A percentile compares a stretch with the other conserved stretches of the same genome.
phyloP scores from a whole-genome alignment of 176 grass and related monocot species.

The Raddia guianensis region DNA sequence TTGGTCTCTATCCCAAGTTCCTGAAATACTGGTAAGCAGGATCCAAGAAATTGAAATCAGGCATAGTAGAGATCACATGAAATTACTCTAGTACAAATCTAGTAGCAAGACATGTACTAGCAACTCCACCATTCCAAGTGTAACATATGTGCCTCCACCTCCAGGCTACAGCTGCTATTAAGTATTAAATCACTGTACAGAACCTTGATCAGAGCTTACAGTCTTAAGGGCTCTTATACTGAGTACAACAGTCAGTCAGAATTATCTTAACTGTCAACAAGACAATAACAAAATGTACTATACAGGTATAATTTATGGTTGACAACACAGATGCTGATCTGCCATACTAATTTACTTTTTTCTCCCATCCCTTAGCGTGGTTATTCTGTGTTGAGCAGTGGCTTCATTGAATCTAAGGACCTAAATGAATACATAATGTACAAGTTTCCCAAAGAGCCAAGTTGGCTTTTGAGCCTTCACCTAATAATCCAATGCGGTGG shows the following conservation, averaged over 20 bases:
- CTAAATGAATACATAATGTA: constrained; percentile 39
- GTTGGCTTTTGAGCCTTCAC: constrained; percentile 13
- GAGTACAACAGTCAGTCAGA: constrained; percentile 9
- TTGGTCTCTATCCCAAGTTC: not conserved
- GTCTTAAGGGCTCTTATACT: not conserved
- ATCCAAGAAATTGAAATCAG: not conserved
- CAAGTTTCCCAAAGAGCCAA: not conserved
- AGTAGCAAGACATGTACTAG: not conserved
- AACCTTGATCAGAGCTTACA: constrained; percentile 7
- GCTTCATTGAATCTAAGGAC: not conserved
- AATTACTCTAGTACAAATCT: not conserved
- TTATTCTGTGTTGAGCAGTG: constrained; percentile 4
- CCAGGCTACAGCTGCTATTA: not conserved
- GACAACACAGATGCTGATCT: constrained; percentile 16
- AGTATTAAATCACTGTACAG: not conserved
- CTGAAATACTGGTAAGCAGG: not conserved
- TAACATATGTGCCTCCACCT: not conserved
- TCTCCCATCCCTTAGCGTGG: not conserved
- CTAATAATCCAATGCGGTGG: constrained; percentile 25
- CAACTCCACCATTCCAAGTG: not conserved
- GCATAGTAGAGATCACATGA: not conserved
- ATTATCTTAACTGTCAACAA: not conserved
- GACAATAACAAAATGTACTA: too few relatives aligned
- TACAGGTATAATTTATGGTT: constrained; percentile 9
- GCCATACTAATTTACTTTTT: constrained; percentile 29